Evolutionary conservation across 108 stramenopile genomes (phyloP), one percentile per base, ranked within the genome.

Genomic region (Aurantiochytrium sp.): DNA sequence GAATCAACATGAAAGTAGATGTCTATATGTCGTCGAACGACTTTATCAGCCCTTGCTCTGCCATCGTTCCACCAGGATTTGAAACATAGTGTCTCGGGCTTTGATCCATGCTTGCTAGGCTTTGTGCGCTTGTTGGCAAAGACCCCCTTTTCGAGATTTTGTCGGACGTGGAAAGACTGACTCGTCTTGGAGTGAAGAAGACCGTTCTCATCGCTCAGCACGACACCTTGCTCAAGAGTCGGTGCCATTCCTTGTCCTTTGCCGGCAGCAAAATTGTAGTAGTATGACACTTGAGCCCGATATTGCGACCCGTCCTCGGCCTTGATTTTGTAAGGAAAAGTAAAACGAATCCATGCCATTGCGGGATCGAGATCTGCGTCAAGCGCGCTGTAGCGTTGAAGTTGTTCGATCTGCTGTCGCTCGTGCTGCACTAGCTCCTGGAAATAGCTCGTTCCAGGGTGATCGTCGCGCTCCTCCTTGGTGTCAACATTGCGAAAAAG

Each of bases 31-130:
- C 76, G 76, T 47, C 76, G 76, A 55, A 53, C 25, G 0, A 45
- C 45, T 35, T 12, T 23, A 12, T 83, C 76, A 10, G 25, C 42
- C 14, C 51, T 12, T 21, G 76, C 12, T 19, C 43, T 2, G 76
- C n/a, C n/a, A 28, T 83, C 76, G 51, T 83, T 83, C 76, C 76
- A 83, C 76, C 76, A 83, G n/a, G 76, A 83, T 23, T 35, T 83
- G 51, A 83, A 83, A 18, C 10, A 18, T 4, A 83, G 49, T 45
- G 76, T 83, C 6, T 53, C 49, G 18, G 51, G 45, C 10, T 12
- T 23, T 12, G 19, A 43, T 16, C 12, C 76, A 53, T 43, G 16
- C 16, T 3, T 8, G 16, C 55, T 4, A 6, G n/a, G 23, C 76
- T 83, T 83, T 35, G 49, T 35, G 28, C 19, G 28, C 49, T 53